These are phyloP conservation scores for Septoria petroselini DNA, from an alignment of 2,329 filamentous ascomycete species.

Conservation along the genomic window DNA sequence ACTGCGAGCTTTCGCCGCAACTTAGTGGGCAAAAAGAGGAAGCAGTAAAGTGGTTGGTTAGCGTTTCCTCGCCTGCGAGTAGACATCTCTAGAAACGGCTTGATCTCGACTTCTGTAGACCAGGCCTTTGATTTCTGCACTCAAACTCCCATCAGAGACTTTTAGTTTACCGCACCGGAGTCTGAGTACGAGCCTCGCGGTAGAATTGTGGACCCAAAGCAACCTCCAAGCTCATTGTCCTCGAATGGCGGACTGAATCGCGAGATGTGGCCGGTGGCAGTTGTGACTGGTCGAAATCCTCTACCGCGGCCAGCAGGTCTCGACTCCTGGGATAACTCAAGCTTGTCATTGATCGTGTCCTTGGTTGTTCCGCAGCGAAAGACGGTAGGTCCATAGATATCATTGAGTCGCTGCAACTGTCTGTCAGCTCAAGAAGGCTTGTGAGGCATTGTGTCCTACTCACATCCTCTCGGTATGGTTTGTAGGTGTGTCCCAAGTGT, in stretches of 20 bases:
- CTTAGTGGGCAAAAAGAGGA: too few relatives aligned
- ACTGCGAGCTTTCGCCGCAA: too few relatives aligned
- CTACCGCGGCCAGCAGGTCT: background rate
- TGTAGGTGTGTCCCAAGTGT: slow-evolving; percentile 3
- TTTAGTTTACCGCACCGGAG: background rate
- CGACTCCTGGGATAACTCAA: background rate
- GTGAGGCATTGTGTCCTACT: background rate
- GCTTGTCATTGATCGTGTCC: slow-evolving; percentile 1
- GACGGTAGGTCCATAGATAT: background rate
- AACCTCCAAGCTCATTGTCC: slow-evolving; percentile 5
- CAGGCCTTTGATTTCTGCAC: too few relatives aligned
- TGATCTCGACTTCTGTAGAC: too few relatives aligned
- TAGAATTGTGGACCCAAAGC: slow-evolving; percentile 5
- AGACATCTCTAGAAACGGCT: too few relatives aligned
- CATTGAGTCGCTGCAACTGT: slow-evolving; percentile 1
- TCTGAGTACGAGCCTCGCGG: slow-evolving; percentile 3
- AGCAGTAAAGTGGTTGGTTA: too few relatives aligned
- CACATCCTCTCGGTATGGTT: background rate
- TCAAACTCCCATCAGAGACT: too few relatives aligned
- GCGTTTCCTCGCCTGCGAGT: too few relatives aligned
- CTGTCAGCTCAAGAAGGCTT: background rate
- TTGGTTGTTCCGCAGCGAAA: background rate
- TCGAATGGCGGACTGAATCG: background rate
- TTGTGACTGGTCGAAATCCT: background rate
- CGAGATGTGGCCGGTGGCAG: background rate